These are phyloP conservation scores for Phyllachora maydis DNA, from an alignment of 2,329 filamentous ascomycete species.

Conservation along the genomic window DNA sequence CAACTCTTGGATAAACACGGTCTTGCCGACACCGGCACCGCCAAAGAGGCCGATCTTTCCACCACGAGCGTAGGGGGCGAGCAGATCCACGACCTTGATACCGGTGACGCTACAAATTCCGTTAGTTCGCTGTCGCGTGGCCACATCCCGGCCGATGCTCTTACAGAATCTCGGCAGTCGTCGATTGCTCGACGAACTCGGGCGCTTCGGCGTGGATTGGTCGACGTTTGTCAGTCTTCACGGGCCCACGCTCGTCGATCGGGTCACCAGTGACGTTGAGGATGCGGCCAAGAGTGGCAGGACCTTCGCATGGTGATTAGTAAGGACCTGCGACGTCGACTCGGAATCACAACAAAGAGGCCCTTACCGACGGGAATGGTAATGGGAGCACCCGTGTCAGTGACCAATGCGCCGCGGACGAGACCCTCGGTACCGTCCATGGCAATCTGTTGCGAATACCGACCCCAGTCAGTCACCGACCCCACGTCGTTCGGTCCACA, in stretches of 20 bases:
- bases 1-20: conserved; percentile 99
- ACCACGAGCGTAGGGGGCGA: conserved; percentile 98
- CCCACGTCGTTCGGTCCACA: too few relatives aligned
- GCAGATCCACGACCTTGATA: conserved; percentile 99
- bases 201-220: conserved; percentile 94
- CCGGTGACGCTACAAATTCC: too few relatives aligned
- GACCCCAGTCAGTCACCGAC: too few relatives aligned
- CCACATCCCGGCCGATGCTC: too few relatives aligned
- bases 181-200: conserved; percentile 87
- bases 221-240: conserved; percentile 73
- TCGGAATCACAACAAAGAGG: too few relatives aligned
- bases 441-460: too few relatives aligned
- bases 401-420: conserved; percentile 68
- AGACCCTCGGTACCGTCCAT: conserved; percentile 91
- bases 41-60: conserved; percentile 99
- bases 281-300: conserved; percentile 90
- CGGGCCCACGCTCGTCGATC: conserved; percentile 96
- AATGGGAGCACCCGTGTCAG: conserved; percentile 87
- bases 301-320: conserved; percentile 51
- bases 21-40: conserved; percentile 99
- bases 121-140: too few relatives aligned
- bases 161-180: conserved; percentile 88
- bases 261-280: conserved; percentile 99
- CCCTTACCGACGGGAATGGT: conserved; percentile 75
- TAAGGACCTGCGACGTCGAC: too few relatives aligned